Evolutionary conservation across 2,329 filamentous ascomycete genomes (phyloP).

Genomic region (Purpureocillium lavendulum): DNA sequence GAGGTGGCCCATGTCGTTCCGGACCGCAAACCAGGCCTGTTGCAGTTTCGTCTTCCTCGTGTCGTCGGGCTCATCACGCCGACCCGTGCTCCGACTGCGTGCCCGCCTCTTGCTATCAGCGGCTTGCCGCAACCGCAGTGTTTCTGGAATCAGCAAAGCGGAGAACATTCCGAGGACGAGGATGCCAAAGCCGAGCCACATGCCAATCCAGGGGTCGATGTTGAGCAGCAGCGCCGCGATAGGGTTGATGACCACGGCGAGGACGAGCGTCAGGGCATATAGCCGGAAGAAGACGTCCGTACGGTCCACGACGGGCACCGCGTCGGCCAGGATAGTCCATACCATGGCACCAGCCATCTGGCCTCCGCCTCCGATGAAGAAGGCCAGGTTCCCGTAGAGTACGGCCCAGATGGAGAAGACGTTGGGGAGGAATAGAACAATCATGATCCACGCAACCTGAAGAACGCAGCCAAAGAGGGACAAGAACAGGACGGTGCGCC

Average conservation of each 20-base stretch:
- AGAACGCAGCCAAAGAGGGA: slow-evolving; percentile 22
- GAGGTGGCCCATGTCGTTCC: slow-evolving; percentile 24
- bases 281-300: slow-evolving; percentile 34
- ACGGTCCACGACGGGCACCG: slow-evolving; percentile 26
- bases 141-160: slow-evolving; percentile 32
- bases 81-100: slow-evolving; percentile 4
- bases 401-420: slow-evolving; percentile 31
- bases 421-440: slow-evolving; percentile 24
- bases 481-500: slow-evolving; percentile 30
- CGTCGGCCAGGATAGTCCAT: slow-evolving; percentile 36
- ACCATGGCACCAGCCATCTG: slow-evolving; percentile 32
- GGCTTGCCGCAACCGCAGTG: slow-evolving; percentile 23
- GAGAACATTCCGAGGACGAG: slow-evolving; percentile 19
- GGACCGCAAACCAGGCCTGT: slow-evolving; percentile 16
- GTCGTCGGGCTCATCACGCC: not conserved
- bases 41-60: slow-evolving; percentile 4
- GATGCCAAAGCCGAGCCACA: slow-evolving; percentile 24
- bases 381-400: slow-evolving; percentile 22
- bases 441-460: slow-evolving; percentile 17
- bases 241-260: slow-evolving; percentile 30
- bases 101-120: slow-evolving; percentile 14
- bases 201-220: slow-evolving; percentile 29
- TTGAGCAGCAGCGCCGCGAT: slow-evolving; percentile 31
- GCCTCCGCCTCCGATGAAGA: slow-evolving; percentile 32
- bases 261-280: slow-evolving; percentile 24